phyloP scores from a whole-genome alignment of 2,329 filamentous ascomycete species.

The Ophiobolus disseminans region DNA sequence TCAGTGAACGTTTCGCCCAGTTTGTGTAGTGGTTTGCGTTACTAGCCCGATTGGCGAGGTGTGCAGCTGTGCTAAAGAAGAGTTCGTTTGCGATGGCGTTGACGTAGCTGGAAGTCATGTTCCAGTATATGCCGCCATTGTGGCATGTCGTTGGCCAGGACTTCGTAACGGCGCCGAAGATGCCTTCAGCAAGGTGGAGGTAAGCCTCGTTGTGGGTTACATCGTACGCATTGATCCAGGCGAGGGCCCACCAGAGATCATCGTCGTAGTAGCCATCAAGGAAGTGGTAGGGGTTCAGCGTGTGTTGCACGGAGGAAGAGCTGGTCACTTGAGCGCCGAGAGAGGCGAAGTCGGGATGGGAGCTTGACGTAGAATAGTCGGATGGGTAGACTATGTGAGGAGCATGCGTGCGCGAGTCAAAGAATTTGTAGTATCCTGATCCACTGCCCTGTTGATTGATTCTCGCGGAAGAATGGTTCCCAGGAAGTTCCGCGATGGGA shows the following conservation, averaged over 20 bases:
- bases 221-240: conserved; percentile 64
- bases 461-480: conserved; percentile 15
- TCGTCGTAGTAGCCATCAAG: conserved; percentile 60
- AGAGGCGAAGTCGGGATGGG: conserved; percentile 6
- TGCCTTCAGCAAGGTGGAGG: conserved; percentile 55
- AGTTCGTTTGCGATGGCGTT: conserved; percentile 66
- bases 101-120: conserved; percentile 53
- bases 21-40: conserved; percentile 51
- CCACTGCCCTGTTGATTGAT: conserved; percentile 11
- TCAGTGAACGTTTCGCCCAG: conserved; percentile 58
- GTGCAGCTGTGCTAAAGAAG: conserved; percentile 62
- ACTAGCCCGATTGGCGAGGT: conserved; percentile 59
- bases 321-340: conserved; percentile 1
- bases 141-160: conserved; percentile 51
- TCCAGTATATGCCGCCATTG: conserved; percentile 60
- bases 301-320: conserved; percentile 10
- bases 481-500: conserved; percentile 25
- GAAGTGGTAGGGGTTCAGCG: conserved; percentile 38
- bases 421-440: conserved; percentile 31
- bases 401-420: conserved; percentile 24
- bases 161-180: conserved; percentile 57
- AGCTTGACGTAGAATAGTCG: conserved; percentile 22
- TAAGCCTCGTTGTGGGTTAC: conserved; percentile 55
- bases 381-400: conserved; percentile 26
- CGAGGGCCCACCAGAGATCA: conserved; percentile 60